Conservation (phyloP, 306 rosid genomes). For the Trifolium pratense region DNA sequence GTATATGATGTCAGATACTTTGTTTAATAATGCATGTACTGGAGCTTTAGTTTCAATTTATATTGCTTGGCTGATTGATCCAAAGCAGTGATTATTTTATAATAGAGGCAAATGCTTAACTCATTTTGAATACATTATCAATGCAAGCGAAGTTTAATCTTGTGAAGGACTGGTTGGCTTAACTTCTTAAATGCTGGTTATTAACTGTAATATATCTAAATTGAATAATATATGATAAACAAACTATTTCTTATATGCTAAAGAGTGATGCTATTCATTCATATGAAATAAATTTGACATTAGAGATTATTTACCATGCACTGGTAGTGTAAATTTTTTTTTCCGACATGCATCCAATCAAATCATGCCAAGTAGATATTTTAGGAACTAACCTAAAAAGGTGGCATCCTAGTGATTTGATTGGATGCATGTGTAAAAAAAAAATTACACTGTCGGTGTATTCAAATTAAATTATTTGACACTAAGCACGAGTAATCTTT, state of each 20-base stretch:
- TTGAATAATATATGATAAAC: not conserved
- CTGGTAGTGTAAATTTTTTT: too few relatives aligned
- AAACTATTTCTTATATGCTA: slow-evolving; percentile 8
- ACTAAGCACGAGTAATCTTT: not conserved
- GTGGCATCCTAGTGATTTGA: too few relatives aligned
- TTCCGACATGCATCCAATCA: too few relatives aligned
- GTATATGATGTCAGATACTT: slow-evolving; percentile 13
- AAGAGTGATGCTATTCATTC: slow-evolving; percentile 22
- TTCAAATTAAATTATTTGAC: too few relatives aligned
- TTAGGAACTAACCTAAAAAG: too few relatives aligned
- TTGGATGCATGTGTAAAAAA: too few relatives aligned
- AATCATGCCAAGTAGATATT: too few relatives aligned
- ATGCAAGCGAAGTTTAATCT: slow-evolving; percentile 2
- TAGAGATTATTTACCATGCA: too few relatives aligned
- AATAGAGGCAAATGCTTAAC: slow-evolving; percentile 9
- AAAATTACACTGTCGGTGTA: too few relatives aligned
- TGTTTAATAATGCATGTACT: not conserved
- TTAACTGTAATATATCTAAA: slow-evolving; percentile 5
- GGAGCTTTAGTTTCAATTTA: slow-evolving; percentile 19
- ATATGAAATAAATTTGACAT: not conserved
- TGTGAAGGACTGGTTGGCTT: slow-evolving; percentile 1
- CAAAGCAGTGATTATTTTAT: slow-evolving; percentile 26
- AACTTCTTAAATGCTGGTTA: slow-evolving; percentile 26
- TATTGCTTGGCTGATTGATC: slow-evolving; percentile 19
- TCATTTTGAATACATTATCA: slow-evolving; percentile 26